These are phyloP conservation scores for Sarocladium brachiariae DNA, from an alignment of 2,329 filamentous ascomycete species.

Conservation along the genomic window DNA sequence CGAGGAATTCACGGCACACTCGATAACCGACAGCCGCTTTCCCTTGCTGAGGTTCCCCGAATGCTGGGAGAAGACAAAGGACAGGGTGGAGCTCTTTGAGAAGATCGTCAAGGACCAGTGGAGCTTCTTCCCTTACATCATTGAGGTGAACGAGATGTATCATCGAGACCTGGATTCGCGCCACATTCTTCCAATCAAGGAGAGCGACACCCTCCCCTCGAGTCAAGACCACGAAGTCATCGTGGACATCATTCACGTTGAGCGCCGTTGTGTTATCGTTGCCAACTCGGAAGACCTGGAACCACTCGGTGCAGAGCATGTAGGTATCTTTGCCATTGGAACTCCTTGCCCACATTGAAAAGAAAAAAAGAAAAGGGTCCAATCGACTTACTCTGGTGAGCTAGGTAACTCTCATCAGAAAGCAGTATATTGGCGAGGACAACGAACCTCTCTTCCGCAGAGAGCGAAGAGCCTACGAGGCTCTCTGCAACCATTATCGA, in stretches of 20 bases:
- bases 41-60: background rate
- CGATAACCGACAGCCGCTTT: background rate
- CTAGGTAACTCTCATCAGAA: no score
- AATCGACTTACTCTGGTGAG: no score
- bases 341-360: background rate
- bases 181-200: background rate
- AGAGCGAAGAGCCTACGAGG: conserved; percentile 8
- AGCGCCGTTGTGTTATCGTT: background rate
- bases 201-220: background rate
- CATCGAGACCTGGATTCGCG: background rate
- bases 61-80: background rate
- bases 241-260: background rate
- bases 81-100: background rate
- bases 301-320: background rate
- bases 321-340: background rate
- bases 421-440: conserved; percentile 2
- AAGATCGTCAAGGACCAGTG: background rate
- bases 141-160: background rate
- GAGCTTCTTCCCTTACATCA: conserved; percentile 2
- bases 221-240: background rate
- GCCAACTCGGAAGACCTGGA: background rate
- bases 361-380: no score
- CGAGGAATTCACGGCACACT: background rate
- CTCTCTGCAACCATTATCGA: background rate
- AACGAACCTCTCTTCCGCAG: background rate